A percentile compares a stretch with the other conserved stretches of the same genome.
Conservation (phyloP, 2,329 filamentous ascomycete genomes). For the Nannizzia gypsea region DNA sequence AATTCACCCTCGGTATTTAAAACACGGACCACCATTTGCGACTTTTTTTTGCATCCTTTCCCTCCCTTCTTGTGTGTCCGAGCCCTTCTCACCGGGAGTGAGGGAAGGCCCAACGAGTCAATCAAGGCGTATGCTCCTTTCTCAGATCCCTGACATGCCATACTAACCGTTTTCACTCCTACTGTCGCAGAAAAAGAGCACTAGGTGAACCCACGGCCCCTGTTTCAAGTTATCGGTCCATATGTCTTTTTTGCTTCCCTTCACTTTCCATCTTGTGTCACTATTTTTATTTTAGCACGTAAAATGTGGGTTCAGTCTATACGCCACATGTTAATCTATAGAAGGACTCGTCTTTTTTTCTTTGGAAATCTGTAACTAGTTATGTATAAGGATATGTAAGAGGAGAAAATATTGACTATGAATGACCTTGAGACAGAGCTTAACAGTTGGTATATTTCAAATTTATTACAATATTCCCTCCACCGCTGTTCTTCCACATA, state of each 20-base stretch:
- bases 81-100: background rate
- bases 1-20: conserved; percentile 91
- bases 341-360: background rate
- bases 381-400: conserved; percentile 1
- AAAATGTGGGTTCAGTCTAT: conserved; percentile 2
- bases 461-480: background rate
- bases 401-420: background rate
- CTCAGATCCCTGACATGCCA: background rate
- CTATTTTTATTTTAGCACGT: conserved; percentile 5
- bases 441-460: background rate
- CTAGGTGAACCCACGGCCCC: background rate
- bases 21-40: conserved; percentile 6
- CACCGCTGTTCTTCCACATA: too few species aligned
- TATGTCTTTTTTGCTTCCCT: background rate
- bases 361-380: background rate
- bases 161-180: conserved; percentile 3
- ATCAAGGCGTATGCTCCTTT: conserved; percentile 1
- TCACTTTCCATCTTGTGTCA: background rate
- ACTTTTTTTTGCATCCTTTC: background rate
- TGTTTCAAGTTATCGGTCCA: background rate
- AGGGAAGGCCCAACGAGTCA: background rate
- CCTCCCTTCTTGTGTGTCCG: background rate
- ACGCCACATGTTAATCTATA: conserved; percentile 4
- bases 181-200: conserved; percentile 2
- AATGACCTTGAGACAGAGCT: background rate